phyloP scores from a whole-genome alignment of 805 yeast species.

The Wickerhamiella lipophila region DNA sequence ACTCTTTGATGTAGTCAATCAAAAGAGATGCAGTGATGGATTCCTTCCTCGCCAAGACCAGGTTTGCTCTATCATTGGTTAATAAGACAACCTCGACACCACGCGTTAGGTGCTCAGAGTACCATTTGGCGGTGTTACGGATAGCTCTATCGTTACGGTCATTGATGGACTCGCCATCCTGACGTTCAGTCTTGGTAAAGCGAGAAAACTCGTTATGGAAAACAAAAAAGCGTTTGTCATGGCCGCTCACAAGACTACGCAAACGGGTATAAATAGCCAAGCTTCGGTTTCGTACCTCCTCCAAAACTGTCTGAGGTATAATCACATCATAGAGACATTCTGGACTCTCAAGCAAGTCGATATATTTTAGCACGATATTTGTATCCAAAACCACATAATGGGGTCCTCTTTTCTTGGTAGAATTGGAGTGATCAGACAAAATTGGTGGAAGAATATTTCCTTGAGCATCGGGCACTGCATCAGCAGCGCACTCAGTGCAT shows the following conservation, averaged over 20 bases:
- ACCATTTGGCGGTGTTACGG: constrained; percentile 63
- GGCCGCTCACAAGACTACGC: constrained; percentile 51
- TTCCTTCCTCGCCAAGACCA: constrained; percentile 42
- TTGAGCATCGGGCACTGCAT: constrained; percentile 36
- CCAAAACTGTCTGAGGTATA: constrained; percentile 88
- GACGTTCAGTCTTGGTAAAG: constrained; percentile 53
- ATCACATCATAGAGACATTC: constrained; percentile 77
- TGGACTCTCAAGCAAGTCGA: constrained; percentile 72
- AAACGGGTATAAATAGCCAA: constrained; percentile 79
- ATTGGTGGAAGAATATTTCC: constrained; percentile 56
- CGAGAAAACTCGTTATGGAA: constrained; percentile 86
- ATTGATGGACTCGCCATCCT: constrained; percentile 57
- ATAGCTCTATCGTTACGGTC: constrained; percentile 90
- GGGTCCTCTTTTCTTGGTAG: constrained; percentile 37
- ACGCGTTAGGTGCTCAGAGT: constrained; percentile 44
- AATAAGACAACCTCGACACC: constrained; percentile 31
- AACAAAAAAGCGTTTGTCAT: constrained; percentile 71
- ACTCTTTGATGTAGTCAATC: constrained; percentile 60
- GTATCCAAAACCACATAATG: constrained; percentile 84
- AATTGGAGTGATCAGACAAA: constrained; percentile 49
- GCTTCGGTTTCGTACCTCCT: constrained; percentile 80
- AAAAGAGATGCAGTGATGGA: constrained; percentile 45
- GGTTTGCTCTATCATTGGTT: constrained; percentile 66
- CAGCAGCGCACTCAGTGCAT: constrained; percentile 54
- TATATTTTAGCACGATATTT: constrained; percentile 74